Conservation (phyloP, 2,329 filamentous ascomycete species). For the Aspergillus japonicus region DNA sequence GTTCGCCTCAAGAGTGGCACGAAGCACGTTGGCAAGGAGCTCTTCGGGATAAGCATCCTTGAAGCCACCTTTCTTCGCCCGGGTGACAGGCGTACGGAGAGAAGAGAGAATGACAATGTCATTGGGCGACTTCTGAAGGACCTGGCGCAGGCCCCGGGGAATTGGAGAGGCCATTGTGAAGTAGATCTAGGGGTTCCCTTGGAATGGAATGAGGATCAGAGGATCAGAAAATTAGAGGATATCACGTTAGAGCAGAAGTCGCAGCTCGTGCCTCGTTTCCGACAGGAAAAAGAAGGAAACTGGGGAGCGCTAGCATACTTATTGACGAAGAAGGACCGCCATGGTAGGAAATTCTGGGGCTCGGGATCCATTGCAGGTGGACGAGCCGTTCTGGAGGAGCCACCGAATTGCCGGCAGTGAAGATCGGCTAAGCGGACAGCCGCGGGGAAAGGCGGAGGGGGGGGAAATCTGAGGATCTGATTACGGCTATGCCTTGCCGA, state of each 20-base stretch:
- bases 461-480: constrained; percentile 25
- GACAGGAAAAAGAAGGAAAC: constrained; percentile 1
- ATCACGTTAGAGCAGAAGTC: not conserved
- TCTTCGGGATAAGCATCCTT: constrained; percentile 91
- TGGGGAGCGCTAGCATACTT: constrained; percentile 18
- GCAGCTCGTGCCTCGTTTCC: not conserved
- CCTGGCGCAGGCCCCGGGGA: constrained; percentile 67
- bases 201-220: not conserved
- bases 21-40: constrained; percentile 64
- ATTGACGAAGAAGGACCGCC: constrained; percentile 40
- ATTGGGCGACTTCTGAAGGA: constrained; percentile 74
- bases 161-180: constrained; percentile 48
- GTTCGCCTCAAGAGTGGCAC: constrained; percentile 69
- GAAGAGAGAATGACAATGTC: constrained; percentile 88
- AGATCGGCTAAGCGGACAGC: constrained; percentile 41
- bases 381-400: constrained; percentile 21
- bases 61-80: constrained; percentile 77
- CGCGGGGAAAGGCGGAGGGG: constrained; percentile 19
- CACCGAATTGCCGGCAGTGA: constrained; percentile 31
- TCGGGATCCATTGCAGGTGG: constrained; percentile 22
- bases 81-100: constrained; percentile 83
- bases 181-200: not conserved
- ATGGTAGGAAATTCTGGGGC: constrained; percentile 32
- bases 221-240: not conserved
- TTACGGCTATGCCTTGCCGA: constrained; percentile 6